These are phyloP conservation scores for Edaphochlamys debaryana DNA, from an alignment of 139 green algal genomes.

Conservation along the genomic window DNA sequence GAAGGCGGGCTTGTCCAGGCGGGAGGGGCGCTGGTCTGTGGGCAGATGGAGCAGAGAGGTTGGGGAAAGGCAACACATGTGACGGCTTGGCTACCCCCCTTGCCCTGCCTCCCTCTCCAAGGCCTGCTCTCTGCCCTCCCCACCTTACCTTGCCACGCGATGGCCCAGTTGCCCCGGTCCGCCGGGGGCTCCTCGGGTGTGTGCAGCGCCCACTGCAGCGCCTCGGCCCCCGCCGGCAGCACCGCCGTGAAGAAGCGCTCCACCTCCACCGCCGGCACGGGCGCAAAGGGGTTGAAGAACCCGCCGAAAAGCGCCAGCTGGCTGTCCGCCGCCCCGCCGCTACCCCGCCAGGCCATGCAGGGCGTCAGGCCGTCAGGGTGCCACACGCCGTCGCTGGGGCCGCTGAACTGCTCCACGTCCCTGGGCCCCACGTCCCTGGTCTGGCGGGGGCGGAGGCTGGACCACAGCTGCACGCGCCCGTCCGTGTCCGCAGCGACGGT, in stretches of 20 bases:
- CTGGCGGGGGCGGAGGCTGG: not conserved
- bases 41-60: not conserved
- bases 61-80: too few relatives aligned
- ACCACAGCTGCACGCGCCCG: conserved; percentile 32
- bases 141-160: conserved; percentile 51
- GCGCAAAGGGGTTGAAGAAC: conserved; percentile 57
- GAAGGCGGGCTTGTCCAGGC: conserved; percentile 49
- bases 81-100: too few relatives aligned
- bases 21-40: conserved; percentile 32
- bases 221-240: conserved; percentile 1
- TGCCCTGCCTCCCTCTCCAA: too few relatives aligned
- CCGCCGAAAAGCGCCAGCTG: not conserved
- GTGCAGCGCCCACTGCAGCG: conserved; percentile 55
- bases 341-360: conserved; percentile 56
- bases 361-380: conserved; percentile 47
- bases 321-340: conserved; percentile 35
- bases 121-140: too few relatives aligned
- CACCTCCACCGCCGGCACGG: not conserved
- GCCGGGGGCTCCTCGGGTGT: not conserved
- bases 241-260: conserved; percentile 51
- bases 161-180: conserved; percentile 51
- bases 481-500: not conserved
- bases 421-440: conserved; percentile 13
- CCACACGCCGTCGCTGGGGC: conserved; percentile 51
- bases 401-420: conserved; percentile 41